Conservation (phyloP, 2,329 filamentous ascomycete species). For the Xenoacremonium recifei region DNA sequence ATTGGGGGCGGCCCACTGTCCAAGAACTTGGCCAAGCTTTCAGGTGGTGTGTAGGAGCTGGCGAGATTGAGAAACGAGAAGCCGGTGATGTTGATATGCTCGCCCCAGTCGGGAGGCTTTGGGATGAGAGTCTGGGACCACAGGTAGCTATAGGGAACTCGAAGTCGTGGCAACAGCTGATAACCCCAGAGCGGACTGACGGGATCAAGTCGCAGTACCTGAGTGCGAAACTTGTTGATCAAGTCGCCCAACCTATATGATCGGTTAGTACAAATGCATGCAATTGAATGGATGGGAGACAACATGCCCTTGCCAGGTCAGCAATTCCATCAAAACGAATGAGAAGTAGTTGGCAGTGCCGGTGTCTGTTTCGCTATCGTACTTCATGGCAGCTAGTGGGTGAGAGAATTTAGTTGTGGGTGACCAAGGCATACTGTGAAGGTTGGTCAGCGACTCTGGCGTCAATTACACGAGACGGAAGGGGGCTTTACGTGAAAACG, state of each 20-base stretch:
- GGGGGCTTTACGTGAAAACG: slow-evolving; percentile 78
- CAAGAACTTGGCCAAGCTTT: slow-evolving; percentile 65
- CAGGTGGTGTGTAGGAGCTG: slow-evolving; percentile 62
- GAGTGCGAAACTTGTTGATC: slow-evolving; percentile 82
- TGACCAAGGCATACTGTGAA: slow-evolving; percentile 78
- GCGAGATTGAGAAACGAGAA: slow-evolving; percentile 74
- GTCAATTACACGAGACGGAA: background rate
- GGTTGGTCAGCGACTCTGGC: slow-evolving; percentile 32
- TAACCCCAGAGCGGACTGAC: slow-evolving; percentile 77
- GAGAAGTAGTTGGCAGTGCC: slow-evolving; percentile 80
- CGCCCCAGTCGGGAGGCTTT: slow-evolving; percentile 74
- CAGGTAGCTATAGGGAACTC: slow-evolving; percentile 2
- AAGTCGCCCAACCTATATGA: slow-evolving; percentile 66
- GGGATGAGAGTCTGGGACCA: slow-evolving; percentile 72
- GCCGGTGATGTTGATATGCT: slow-evolving; percentile 69
- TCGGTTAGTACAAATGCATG: background rate
- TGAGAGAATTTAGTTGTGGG: slow-evolving; percentile 84
- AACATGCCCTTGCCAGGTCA: slow-evolving; percentile 91
- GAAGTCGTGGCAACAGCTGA: slow-evolving; percentile 44
- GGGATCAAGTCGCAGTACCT: slow-evolving; percentile 70
- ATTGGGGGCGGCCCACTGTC: slow-evolving; percentile 68
- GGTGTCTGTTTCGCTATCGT: slow-evolving; percentile 68
- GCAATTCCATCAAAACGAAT: slow-evolving; percentile 83
- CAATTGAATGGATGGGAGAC: no score
- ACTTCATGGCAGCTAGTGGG: slow-evolving; percentile 78